phyloP scores from a whole-genome alignment of 495 filamentous ascomycete genomes.

The Thozetella sp. region DNA sequence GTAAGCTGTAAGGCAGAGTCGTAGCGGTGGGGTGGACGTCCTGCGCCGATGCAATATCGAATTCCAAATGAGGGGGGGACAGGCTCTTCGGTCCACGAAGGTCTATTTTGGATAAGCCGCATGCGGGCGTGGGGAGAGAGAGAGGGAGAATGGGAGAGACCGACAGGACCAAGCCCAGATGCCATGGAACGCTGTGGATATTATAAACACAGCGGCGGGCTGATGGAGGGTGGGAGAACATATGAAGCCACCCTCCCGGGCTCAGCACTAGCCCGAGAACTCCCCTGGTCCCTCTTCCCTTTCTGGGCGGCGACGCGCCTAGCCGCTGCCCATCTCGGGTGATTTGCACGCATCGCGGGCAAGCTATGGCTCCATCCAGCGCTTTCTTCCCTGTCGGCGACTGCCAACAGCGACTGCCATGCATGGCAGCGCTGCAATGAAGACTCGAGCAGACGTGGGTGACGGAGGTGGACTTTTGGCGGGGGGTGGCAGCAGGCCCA shows the following conservation, averaged over 20 bases:
- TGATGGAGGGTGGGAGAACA: conserved; percentile 2
- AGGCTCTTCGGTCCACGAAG: conserved; percentile 57
- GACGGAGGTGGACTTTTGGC: neutral
- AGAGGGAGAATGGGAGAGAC: conserved; percentile 21
- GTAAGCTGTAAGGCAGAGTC: conserved; percentile 18
- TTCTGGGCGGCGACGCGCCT: neutral
- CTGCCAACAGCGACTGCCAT: neutral
- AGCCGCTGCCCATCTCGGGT: neutral
- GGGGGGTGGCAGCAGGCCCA: neutral
- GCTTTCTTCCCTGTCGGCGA: neutral
- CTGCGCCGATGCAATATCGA: conserved; percentile 35
- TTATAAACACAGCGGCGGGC: conserved; percentile 17
- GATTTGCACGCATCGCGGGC: neutral
- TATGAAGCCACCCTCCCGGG: neutral
- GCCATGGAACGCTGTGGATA: conserved; percentile 21
- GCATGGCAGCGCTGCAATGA: neutral
- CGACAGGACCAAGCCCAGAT: conserved; percentile 16
- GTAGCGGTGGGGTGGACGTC: conserved; percentile 33
- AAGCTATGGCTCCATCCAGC: neutral
- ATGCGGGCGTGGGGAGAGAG: conserved; percentile 31
- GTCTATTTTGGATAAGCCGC: conserved; percentile 29
- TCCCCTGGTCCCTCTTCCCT: neutral
- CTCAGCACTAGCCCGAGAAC: neutral
- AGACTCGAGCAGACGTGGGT: neutral
- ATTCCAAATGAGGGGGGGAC: conserved; percentile 21